phyloP scores from a whole-genome alignment of 2,329 filamentous ascomycete genomes.

The Boeremia exigua region DNA sequence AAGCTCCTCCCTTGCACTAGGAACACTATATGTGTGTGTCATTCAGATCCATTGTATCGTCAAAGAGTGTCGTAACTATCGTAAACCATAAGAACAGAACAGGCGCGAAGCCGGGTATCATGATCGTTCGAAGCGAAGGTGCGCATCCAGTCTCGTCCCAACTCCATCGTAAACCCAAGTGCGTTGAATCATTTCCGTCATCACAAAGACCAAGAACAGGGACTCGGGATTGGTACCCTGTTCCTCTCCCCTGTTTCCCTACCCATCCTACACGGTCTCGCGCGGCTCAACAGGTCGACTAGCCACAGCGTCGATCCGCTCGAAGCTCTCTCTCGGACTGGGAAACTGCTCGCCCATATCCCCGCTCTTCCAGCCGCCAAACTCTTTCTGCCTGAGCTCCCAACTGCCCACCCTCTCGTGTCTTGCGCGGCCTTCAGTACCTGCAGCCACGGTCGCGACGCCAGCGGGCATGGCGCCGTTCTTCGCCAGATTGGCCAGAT shows the following conservation, averaged over 20 bases:
- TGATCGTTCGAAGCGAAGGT: constrained; percentile 32
- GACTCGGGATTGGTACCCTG: not conserved
- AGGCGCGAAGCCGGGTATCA: constrained; percentile 35
- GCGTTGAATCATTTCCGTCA: not conserved
- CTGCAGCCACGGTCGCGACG: constrained; percentile 21
- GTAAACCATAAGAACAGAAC: not conserved
- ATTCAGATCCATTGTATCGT: not conserved
- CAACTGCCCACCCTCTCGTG: constrained; percentile 64
- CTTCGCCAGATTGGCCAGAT: constrained; percentile 54
- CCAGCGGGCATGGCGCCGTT: constrained; percentile 48
- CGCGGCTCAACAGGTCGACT: constrained; percentile 53
- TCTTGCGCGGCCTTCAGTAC: not conserved
- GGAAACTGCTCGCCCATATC: constrained; percentile 33
- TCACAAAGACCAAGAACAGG: not conserved
- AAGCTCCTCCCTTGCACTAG: no score
- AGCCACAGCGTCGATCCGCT: constrained; percentile 52
- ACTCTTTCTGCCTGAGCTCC: constrained; percentile 57
- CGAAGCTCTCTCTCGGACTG: constrained; percentile 50
- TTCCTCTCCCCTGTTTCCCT: not conserved
- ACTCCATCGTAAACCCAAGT: not conserved
- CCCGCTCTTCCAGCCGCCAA: constrained; percentile 21
- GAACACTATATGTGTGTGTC: not conserved
- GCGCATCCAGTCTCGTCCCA: not conserved
- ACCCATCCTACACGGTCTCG: constrained; percentile 55
- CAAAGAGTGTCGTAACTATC: not conserved